Evolutionary conservation across 441 rosid genomes (phyloP), one percentile per base, ranked within the genome.

Genomic region (Kokia cookei): DNA sequence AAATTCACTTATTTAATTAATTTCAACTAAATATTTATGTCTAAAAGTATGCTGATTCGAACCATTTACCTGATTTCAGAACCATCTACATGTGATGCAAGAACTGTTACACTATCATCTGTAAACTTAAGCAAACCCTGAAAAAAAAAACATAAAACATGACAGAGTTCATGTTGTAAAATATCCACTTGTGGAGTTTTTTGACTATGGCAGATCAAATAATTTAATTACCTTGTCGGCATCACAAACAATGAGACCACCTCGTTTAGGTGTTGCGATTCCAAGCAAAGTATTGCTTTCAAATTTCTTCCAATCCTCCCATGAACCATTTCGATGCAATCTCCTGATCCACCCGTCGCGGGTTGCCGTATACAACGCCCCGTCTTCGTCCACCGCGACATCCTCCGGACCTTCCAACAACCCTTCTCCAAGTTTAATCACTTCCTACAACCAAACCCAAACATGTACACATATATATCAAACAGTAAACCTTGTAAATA

Each of bases 281-380:
- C 92, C 92, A 54, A 88, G 89, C 32, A 85, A 61, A 59, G 17
- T 15, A 43, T 43, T 15, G 53, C 81, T 72, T 9, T 81, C 57
- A 14, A 82, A 32, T 75, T 32, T 72, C 78, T 75, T 82, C 90
- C 87, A 89, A 45, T 83, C 73, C 67, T 86, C 78, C 89, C 83
- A 81, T 9, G 82, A 65, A 27, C 83, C 87, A 40, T 83, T 80
- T 43, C 65, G 78, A 17, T 75, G 71, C 82, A 85, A 48, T 78
- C 83, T 82, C 68, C 82, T 85, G 35, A 89, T 79, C 93, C 93
- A 87, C 10, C 88, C 90, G 69, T 84, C 88, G 66, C 85, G 79
- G 0, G 76, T 80, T 40, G 81, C 92, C 7, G 87, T 73, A 63
- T 85, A 86, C 6, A 88, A 12, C 2, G 81, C 62, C 0, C 92